phyloP scores from a whole-genome alignment of 2,329 filamentous ascomycete genomes.

The Celoporthe dispersa region DNA sequence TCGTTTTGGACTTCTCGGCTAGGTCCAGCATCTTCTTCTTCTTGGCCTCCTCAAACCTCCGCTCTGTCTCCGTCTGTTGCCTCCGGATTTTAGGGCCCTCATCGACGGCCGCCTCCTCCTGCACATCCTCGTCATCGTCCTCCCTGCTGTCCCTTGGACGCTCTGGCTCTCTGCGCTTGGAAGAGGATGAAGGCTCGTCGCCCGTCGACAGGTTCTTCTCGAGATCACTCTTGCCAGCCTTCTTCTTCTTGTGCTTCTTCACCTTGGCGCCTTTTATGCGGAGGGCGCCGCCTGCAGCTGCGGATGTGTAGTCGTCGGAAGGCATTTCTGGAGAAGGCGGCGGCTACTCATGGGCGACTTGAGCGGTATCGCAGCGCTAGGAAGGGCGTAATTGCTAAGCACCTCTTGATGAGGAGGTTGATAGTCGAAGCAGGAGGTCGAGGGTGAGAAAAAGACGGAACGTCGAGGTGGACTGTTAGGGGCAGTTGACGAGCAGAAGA shows the following conservation, averaged over 20 bases:
- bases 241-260: slow-evolving; percentile 68
- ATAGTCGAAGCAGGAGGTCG: neutral
- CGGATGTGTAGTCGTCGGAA: slow-evolving; percentile 72
- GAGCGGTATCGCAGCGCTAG: neutral
- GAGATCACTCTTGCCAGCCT: slow-evolving; percentile 55
- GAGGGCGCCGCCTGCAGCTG: slow-evolving; percentile 72
- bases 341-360: neutral
- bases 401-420: neutral
- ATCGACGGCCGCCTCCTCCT: slow-evolving; percentile 34
- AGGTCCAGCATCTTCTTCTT: slow-evolving; percentile 82
- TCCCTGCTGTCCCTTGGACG: slow-evolving; percentile 30
- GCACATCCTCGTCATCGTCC: slow-evolving; percentile 35
- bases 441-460: neutral
- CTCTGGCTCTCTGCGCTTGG: slow-evolving; percentile 41
- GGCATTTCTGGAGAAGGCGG: slow-evolving; percentile 55
- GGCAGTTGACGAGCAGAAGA: neutral
- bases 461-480: neutral
- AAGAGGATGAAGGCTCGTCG: slow-evolving; percentile 36
- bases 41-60: slow-evolving; percentile 77
- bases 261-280: slow-evolving; percentile 81
- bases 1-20: slow-evolving; percentile 60
- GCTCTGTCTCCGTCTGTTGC: slow-evolving; percentile 83
- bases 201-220: slow-evolving; percentile 51
- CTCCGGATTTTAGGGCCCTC: slow-evolving; percentile 36
- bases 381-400: neutral